Conservation (phyloP, 2,329 filamentous ascomycete species). For the Fusarium mexicanum region DNA sequence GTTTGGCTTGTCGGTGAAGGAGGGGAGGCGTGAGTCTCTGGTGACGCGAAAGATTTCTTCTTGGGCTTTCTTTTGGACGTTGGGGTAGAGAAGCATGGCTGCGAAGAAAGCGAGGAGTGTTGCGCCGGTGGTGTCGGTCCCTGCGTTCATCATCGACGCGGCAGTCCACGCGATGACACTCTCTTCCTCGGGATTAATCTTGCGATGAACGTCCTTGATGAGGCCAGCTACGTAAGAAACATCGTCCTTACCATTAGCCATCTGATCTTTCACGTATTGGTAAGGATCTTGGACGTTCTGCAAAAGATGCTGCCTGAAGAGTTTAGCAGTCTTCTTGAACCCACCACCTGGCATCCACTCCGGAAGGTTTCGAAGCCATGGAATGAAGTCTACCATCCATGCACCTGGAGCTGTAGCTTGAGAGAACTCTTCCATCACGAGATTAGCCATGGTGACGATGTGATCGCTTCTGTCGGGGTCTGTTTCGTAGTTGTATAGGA, state of each 20-base stretch:
- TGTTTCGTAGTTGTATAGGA: constrained; percentile 14
- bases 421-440: constrained; percentile 21
- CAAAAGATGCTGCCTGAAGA: not conserved
- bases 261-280: not conserved
- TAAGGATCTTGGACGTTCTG: constrained; percentile 7
- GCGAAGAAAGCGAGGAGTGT: constrained; percentile 49
- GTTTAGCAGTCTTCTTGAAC: constrained; percentile 1
- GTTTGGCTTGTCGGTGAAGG: constrained; percentile 52
- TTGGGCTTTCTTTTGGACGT: constrained; percentile 54
- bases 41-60: constrained; percentile 55
- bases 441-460: constrained; percentile 5
- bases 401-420: constrained; percentile 6
- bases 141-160: constrained; percentile 42
- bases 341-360: constrained; percentile 10
- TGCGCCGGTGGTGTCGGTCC: constrained; percentile 45
- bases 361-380: not conserved
- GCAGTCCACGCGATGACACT: constrained; percentile 14
- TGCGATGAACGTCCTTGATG: not conserved
- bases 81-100: constrained; percentile 56
- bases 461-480: not conserved
- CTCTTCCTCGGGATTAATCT: constrained; percentile 4
- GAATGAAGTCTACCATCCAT: constrained; percentile 6
- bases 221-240: constrained; percentile 11
- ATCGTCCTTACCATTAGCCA: not conserved
- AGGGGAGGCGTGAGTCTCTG: constrained; percentile 54